Conservation (phyloP, 257 asterid species). For the Ajuga chamaepitys region DNA sequence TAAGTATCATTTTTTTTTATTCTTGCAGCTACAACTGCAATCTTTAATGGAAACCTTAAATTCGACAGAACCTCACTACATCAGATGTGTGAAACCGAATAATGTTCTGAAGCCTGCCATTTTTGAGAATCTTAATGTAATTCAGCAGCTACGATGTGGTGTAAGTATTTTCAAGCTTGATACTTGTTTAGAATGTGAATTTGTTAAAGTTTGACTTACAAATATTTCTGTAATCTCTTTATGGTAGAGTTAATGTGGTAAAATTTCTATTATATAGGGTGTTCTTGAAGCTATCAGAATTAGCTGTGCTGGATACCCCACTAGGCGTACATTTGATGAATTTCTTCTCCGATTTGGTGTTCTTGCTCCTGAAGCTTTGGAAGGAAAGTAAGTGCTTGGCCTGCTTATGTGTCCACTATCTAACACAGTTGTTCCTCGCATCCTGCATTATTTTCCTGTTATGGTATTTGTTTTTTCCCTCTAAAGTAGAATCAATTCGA, state of each 20-base stretch:
- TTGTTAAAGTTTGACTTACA: neutral
- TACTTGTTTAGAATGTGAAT: conserved; percentile 10
- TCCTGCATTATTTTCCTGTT: neutral
- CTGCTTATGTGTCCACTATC: conserved; percentile 1
- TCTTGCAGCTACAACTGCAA: conserved; percentile 80
- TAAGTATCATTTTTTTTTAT: conserved; percentile 16
- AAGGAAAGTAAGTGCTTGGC: conserved; percentile 53
- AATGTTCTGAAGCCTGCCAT: conserved; percentile 80
- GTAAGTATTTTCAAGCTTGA: conserved; percentile 46
- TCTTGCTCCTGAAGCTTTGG: conserved; percentile 75
- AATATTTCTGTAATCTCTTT: neutral
- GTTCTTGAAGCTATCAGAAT: conserved; percentile 98
- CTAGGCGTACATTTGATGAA: conserved; percentile 93
- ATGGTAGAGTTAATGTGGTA: conserved; percentile 1
- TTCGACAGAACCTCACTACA: conserved; percentile 87
- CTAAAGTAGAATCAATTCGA: neutral
- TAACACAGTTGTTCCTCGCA: neutral
- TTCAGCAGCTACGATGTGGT: conserved; percentile 93
- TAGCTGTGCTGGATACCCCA: conserved; percentile 99
- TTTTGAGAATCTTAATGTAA: conserved; percentile 71
- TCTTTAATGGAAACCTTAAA: conserved; percentile 82
- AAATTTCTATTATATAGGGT: conserved; percentile 45
- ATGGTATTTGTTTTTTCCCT: conserved; percentile 7
- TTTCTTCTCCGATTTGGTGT: conserved; percentile 98
- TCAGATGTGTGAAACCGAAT: conserved; percentile 91